Base-by-base conservation (phyloP, 2,329 filamentous ascomycete genomes). In the Cladosporium oxysporum region DNA sequence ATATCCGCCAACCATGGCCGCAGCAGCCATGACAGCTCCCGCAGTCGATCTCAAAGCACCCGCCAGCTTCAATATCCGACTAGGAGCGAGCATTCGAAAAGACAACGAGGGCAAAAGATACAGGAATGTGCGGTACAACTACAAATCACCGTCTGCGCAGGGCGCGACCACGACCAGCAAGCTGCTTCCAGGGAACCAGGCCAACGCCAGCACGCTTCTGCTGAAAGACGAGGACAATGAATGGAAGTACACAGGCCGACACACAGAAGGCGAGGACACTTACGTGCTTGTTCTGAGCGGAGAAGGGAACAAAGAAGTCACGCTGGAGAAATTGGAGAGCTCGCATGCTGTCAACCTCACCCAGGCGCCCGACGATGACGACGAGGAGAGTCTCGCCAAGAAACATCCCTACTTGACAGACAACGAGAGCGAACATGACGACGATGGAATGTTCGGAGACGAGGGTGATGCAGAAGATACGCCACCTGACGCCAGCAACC, bases 271-370 rank as follows among this genome's bases (percentile, higher is more conserved):
- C 21, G 88, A 87, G 62, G 88, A 94, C 73, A 89, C 85, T 65
- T 95, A 95, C 70, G 88, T 95, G 31, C 62, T 76, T 55, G 65
- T 76, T 3, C n/a, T 71, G 2, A 65, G 67, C 28, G 71, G 69
- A 16, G 68, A 69, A 11, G 73, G 71, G 2, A 71, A 71, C 62
- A 69, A 64, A 33, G 72, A 74, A 57, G 67, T 70, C 58, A 66
- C 72, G 47, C 84, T 97, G 64, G 92, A 97, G 80, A 88, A 88
- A 61, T 82, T 97, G 64, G 87, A 92, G 75, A 90, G 89, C n/a
- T 88, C 89, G 47, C 90, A 96, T 79, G 89, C 92, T 73, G 93
- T 97, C 89, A 97, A 97, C 77, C 80, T 97, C 63, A 88, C 86
- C 62, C 87, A 85, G 64, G 88, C 88, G 16, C 91, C 90, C 2